phyloP scores from a whole-genome alignment of 1,139 yeast genomes.

The Blastobotrys capitulatus region DNA sequence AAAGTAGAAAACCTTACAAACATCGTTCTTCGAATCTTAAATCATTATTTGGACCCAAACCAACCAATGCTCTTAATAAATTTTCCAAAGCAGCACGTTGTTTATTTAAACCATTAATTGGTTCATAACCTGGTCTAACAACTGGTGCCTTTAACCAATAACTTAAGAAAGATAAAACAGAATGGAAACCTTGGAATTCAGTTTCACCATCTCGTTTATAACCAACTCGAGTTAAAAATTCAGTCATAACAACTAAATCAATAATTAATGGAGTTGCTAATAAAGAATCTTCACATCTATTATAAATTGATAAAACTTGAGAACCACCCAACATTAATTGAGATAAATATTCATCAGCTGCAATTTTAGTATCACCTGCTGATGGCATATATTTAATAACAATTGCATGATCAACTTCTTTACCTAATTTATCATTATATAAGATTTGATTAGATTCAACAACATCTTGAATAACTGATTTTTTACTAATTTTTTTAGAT shows the following conservation, averaged over 20 bases:
- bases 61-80: constrained; percentile 82
- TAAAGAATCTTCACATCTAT: constrained; percentile 93
- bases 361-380: constrained; percentile 94
- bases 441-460: constrained; percentile 82
- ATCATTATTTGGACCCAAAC: constrained; percentile 85
- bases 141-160: constrained; percentile 98
- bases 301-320: constrained; percentile 87
- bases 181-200: constrained; percentile 63
- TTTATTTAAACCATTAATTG: constrained; percentile 90
- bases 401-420: constrained; percentile 85
- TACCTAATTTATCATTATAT: constrained; percentile 76
- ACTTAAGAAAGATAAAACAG: constrained; percentile 80
- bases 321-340: constrained; percentile 98
- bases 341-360: constrained; percentile 97
- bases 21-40: constrained; percentile 92
- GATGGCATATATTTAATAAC: constrained; percentile 93
- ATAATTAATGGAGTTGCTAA: constrained; percentile 92
- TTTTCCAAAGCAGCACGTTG: constrained; percentile 92
- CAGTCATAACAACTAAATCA: constrained; percentile 85
- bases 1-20: constrained; percentile 27
- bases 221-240: constrained; percentile 79
- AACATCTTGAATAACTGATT: constrained; percentile 91
- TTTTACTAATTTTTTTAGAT: constrained; percentile 87
- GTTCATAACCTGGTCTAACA: constrained; percentile 83
- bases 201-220: constrained; percentile 51